phyloP scores from a whole-genome alignment of 768 basidiomycete species.

The Podaxis sp. region DNA sequence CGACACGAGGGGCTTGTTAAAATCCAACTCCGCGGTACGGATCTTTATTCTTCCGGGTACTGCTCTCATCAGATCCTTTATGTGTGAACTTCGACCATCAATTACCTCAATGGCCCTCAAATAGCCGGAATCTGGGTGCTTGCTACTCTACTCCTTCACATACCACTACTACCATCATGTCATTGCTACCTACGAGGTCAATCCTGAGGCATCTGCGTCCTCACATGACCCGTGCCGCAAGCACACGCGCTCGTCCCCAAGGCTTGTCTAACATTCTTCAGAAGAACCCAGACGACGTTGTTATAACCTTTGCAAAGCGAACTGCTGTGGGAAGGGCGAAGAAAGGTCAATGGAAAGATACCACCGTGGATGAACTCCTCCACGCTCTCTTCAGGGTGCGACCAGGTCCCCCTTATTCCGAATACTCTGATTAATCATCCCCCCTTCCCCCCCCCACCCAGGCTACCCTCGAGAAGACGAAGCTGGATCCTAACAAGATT shows the following conservation, averaged over 20 bases:
- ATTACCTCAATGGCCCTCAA: background rate
- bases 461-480: slow-evolving; percentile 67
- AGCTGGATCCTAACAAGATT: slow-evolving; percentile 67
- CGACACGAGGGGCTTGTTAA: background rate
- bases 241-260: slow-evolving; percentile 36
- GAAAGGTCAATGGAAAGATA: slow-evolving; percentile 92
- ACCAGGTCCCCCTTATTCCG: background rate
- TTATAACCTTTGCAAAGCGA: slow-evolving; percentile 86
- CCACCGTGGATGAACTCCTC: slow-evolving; percentile 84
- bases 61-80: background rate
- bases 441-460: slow-evolving; percentile 25
- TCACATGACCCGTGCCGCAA: slow-evolving; percentile 36
- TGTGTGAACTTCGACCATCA: slow-evolving; percentile 11
- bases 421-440: background rate
- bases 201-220: slow-evolving; percentile 2
- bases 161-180: slow-evolving; percentile 16
- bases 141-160: background rate
- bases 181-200: slow-evolving; percentile 19
- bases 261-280: slow-evolving; percentile 58
- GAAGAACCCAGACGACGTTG: slow-evolving; percentile 81
- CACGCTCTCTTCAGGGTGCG: slow-evolving; percentile 76
- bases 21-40: background rate
- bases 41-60: slow-evolving; percentile 11
- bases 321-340: slow-evolving; percentile 86
- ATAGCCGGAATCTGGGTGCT: background rate